phyloP scores from a whole-genome alignment of 225 moss, liverwort and hornwort species.

The Marchantia paleacea region DNA sequence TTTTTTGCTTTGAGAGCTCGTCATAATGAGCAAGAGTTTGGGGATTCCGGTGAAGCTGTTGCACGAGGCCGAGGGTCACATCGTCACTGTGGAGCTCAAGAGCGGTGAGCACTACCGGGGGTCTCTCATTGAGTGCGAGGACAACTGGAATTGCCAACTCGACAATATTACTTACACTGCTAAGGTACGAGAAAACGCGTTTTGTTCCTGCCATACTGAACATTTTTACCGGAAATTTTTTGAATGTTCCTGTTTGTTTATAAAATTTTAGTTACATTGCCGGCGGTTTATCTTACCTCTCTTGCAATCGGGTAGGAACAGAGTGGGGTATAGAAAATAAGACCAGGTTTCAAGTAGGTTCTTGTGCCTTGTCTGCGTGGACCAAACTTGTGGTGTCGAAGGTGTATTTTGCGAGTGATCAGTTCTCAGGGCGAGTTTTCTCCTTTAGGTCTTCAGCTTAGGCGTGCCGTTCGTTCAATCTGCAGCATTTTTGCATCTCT shows the following conservation, averaged over 20 bases:
- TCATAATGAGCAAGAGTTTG: constrained; percentile 57
- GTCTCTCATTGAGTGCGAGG: constrained; percentile 70
- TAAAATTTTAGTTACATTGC: background rate
- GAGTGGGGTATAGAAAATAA: too few relatives aligned
- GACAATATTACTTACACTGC: constrained; percentile 54
- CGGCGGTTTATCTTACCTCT: too few relatives aligned
- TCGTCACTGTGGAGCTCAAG: constrained; percentile 65
- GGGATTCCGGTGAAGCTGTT: constrained; percentile 73
- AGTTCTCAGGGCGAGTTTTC: background rate
- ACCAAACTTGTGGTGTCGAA: too few relatives aligned
- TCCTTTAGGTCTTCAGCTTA: background rate
- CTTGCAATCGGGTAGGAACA: too few relatives aligned
- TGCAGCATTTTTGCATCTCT: background rate
- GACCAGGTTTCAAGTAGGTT: too few relatives aligned
- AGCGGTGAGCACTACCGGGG: constrained; percentile 67
- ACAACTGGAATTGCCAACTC: constrained; percentile 84
- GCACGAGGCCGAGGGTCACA: constrained; percentile 87
- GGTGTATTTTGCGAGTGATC: too few relatives aligned
- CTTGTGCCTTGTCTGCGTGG: too few relatives aligned
- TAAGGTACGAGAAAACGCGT: constrained; percentile 16
- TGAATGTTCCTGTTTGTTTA: background rate
- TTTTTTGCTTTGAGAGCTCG: background rate
- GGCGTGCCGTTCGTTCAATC: background rate
- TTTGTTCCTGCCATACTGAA: too few relatives aligned
- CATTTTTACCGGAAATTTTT: too few relatives aligned